Percentiles rank a stretch among this genome's conserved stretches.
Conservation (phyloP, 2,329 filamentous ascomycete species). For the Nemania diffusa region DNA sequence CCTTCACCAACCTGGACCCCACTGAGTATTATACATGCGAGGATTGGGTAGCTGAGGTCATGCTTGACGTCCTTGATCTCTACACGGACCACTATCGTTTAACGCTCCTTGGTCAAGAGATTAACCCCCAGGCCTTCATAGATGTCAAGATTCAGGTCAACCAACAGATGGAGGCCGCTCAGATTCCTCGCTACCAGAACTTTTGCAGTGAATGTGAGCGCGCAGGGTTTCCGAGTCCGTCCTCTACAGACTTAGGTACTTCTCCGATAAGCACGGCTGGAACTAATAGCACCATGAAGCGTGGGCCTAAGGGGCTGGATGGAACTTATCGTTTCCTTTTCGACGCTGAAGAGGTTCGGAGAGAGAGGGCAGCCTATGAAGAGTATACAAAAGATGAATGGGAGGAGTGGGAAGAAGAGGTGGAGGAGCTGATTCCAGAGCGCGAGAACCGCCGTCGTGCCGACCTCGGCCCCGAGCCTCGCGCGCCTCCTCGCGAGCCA, state of each 20-base stretch:
- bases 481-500: conserved; percentile 42
- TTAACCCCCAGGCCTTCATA: conserved; percentile 82
- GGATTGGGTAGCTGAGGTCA: conserved; percentile 73
- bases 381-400: conserved; percentile 78
- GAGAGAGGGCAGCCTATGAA: conserved; percentile 74
- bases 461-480: conserved; percentile 43
- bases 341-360: conserved; percentile 77
- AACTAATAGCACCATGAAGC: conserved; percentile 52
- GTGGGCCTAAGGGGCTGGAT: conserved; percentile 54
- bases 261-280: conserved; percentile 53
- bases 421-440: conserved; percentile 69
- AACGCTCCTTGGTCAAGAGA: conserved; percentile 78
- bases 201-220: conserved; percentile 65
- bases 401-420: conserved; percentile 80
- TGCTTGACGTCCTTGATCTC: conserved; percentile 90
- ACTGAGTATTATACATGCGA: conserved; percentile 59
- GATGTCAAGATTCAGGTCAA: conserved; percentile 88
- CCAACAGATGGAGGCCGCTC: conserved; percentile 75
- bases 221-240: conserved; percentile 45
- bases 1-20: conserved; percentile 61
- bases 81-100: conserved; percentile 84
- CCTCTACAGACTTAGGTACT: conserved; percentile 50
- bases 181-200: conserved; percentile 71
- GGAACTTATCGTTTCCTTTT: conserved; percentile 92
- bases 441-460: conserved; percentile 39